Conservation (phyloP, 1,139 yeast genomes). For the Kluyveromyces marxianus region DNA sequence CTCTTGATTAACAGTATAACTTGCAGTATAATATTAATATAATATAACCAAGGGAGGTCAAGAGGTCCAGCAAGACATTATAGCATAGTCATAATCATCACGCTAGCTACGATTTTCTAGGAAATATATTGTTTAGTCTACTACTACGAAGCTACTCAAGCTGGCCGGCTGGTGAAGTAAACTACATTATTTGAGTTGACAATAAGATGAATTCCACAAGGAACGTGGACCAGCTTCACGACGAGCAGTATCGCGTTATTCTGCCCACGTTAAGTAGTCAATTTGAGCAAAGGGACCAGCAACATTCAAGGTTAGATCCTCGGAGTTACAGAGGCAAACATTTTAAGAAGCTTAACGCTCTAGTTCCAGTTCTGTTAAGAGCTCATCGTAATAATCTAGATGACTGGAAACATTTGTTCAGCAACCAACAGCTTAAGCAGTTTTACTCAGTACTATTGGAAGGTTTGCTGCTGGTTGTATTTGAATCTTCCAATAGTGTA, state of each 20-base stretch:
- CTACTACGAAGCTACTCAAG: neutral
- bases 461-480: conserved; percentile 11
- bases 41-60: too few species aligned
- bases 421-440: conserved; percentile 8
- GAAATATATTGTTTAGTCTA: neutral
- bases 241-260: neutral
- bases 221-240: conserved; percentile 1
- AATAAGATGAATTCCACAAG: neutral
- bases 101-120: too few species aligned
- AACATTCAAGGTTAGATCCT: conserved; percentile 1
- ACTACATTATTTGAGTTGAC: too few species aligned
- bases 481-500: conserved; percentile 8
- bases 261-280: neutral
- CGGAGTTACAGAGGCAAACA: neutral
- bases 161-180: neutral
- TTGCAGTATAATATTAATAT: too few species aligned
- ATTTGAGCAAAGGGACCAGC: neutral
- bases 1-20: too few species aligned
- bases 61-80: too few species aligned
- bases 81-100: too few species aligned
- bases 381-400: neutral
- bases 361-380: neutral
- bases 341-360: neutral
- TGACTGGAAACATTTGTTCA: conserved; percentile 3
- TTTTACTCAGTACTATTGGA: conserved; percentile 10